Evolutionary conservation across 1,139 yeast genomes (phyloP).

Genomic region (Saccharomycopsis hybrid): DNA sequence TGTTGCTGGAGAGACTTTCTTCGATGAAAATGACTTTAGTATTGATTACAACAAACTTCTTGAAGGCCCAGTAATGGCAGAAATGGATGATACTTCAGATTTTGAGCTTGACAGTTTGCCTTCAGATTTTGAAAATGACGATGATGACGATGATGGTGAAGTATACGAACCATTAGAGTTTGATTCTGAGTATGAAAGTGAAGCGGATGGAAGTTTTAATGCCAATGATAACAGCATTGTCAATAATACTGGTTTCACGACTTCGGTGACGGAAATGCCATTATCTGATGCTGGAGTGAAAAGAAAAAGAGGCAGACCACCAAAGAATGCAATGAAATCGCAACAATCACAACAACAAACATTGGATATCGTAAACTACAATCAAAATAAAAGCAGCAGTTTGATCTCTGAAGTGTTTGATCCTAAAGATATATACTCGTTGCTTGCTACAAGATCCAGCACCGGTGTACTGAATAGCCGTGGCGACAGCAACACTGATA

Average conservation of each 20-base stretch:
- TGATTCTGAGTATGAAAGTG: conserved; percentile 25
- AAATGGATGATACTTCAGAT: conserved; percentile 16
- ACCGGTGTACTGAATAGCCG: neutral
- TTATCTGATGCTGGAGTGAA: neutral
- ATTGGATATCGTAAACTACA: conserved; percentile 5
- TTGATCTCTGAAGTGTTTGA: conserved; percentile 24
- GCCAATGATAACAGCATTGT: neutral
- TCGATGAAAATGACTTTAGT: conserved; percentile 24
- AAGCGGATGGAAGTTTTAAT: conserved; percentile 4
- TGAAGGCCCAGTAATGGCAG: conserved; percentile 15
- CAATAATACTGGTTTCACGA: neutral
- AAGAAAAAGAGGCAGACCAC: conserved; percentile 1
- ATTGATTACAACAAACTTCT: conserved; percentile 26
- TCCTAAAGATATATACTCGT: conserved; percentile 17
- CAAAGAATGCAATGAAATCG: conserved; percentile 1
- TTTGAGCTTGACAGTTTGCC: conserved; percentile 31
- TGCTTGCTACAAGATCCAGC: conserved; percentile 1
- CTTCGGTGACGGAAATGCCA: neutral
- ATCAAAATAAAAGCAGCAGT: neutral
- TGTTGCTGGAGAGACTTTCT: conserved; percentile 3
- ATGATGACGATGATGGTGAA: conserved; percentile 24
- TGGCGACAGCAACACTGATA: no score
- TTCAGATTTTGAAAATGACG: conserved; percentile 33
- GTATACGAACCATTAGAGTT: conserved; percentile 25
- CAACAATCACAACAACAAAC: neutral